Evolutionary conservation across 768 basidiomycete species (phyloP).

Genomic region (Tricholoma sp.): DNA sequence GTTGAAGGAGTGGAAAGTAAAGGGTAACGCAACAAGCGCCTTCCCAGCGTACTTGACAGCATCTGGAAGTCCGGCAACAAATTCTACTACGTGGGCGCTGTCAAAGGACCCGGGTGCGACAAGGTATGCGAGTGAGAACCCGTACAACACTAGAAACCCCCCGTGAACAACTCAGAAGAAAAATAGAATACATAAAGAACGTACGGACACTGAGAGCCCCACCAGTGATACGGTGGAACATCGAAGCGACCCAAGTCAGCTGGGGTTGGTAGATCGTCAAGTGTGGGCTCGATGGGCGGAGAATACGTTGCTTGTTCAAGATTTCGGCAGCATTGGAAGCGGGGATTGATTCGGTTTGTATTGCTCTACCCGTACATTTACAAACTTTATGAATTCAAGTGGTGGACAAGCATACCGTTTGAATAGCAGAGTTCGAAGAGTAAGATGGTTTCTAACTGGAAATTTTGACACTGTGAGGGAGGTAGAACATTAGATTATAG

Average conservation of each 20-base stretch:
- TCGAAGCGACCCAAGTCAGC: constrained; percentile 85
- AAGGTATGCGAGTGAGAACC: constrained; percentile 82
- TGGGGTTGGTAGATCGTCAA: constrained; percentile 97
- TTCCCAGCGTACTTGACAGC: constrained; percentile 75
- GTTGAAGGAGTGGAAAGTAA: constrained; percentile 88
- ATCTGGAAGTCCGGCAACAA: constrained; percentile 67
- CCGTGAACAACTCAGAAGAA: not conserved
- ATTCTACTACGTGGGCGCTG: constrained; percentile 70
- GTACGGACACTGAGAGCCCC: constrained; percentile 70
- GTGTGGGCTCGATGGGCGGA: constrained; percentile 90
- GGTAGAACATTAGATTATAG: not conserved
- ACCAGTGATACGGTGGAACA: constrained; percentile 86
- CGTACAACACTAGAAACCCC: constrained; percentile 67
- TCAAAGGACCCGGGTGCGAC: constrained; percentile 76
- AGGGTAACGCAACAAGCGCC: constrained; percentile 75
- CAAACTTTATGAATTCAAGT: not conserved
- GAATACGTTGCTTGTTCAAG: constrained; percentile 83
- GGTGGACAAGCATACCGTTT: constrained; percentile 32
- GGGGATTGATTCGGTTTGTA: constrained; percentile 65
- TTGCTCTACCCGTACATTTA: constrained; percentile 28
- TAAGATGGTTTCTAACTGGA: constrained; percentile 38
- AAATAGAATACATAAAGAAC: constrained; percentile 23
- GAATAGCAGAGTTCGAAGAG: constrained; percentile 31
- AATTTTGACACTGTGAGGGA: not conserved
- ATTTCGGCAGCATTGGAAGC: constrained; percentile 55